Evolutionary conservation across 2,329 filamentous ascomycete species (phyloP), one percentile per base, ranked within the genome.

Genomic region (Nemania sp.): DNA sequence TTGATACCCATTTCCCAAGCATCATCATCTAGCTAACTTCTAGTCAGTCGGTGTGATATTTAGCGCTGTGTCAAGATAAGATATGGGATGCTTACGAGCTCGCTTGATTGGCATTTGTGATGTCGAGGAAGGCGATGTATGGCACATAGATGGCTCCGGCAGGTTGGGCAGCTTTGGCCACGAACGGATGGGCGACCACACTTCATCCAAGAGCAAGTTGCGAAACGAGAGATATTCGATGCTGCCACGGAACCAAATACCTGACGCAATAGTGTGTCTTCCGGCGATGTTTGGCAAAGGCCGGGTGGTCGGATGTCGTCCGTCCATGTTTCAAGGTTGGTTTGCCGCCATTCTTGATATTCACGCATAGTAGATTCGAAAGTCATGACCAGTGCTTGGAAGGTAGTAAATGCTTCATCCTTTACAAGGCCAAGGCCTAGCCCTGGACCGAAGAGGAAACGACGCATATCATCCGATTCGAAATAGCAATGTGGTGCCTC

Each of bases 381-480:
- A 11, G 57, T 63, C n/a, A 26, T 30, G 22, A 63, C 57, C 1
- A 62, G 20, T n/a, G 33, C 53, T 45, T 45, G 57, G 39, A 64
- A 62, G 19, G 55, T 33, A 6, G 37, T 36, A 34, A 56, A 5
- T 17, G 53, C 42, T 33, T 53, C 43, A 31, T 39, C 26, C 15
- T 49, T 39, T 3, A 36, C 34, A 6, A 58, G 52, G 17, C 46
- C 49, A 20, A 64, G 17, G 3, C 61, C 61, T 24, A 63, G 52
- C 2, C 52, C 62, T 9, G 33, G 40, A 23, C 59, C 57, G 39
- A 63, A 63, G 39, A 63, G 53, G 22, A 63, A 59, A 2, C 57
- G 52, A n/a, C 60, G 55, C 41, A 61, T 56, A 15, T 60, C 47
- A 44, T 63, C 60, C n/a, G 43, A 56, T 1, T 53, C 11, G 30